Evolutionary conservation across 306 rosid species (phyloP), one percentile per base, ranked within the genome.

Genomic region (Hippophae rhamnoides): DNA sequence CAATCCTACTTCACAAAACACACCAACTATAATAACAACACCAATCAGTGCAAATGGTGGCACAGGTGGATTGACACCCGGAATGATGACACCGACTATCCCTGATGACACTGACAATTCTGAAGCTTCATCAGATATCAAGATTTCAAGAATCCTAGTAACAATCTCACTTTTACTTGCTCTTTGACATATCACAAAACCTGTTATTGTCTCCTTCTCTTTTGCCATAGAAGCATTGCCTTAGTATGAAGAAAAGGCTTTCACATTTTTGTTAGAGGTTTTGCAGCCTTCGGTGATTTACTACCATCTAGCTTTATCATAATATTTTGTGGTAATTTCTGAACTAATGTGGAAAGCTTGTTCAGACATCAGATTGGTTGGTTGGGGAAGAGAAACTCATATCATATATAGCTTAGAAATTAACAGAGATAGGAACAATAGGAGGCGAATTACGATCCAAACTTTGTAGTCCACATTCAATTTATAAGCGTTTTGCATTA

Each of bases 261-360:
- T 49, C 44, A 62, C 83, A 87, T 73, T 90, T 92, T 87, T 87
- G 95, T 70, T 86, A 81, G 76, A 72, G 68, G 78, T 70, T 66
- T 56, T 62, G 73, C 57, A 64, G 67, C 65, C 71, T 63, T 63
- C 67, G 43, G 46, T 66, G 72, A 78, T 72, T 60, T 49, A 13
- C 53, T n/a, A 62, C 60, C 51, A 27, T 71, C 63, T 66, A 71
- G 64, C 61, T 52, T 59, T 43, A 50, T 50, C 53, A 48, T 62
- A 10, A 63, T 69, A 18, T 52, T 66, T 67, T 66, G 52, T 56
- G 40, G 11, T 48, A 13, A 41, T 63, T 49, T 70, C 52, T 62
- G 43, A 48, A 3, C 60, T 60, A 31, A 31, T 62, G 52, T 45
- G 61, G 44, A 71, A 73, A 69, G 82, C 67, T 79, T 53, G 69